phyloP scores from a whole-genome alignment of 73 alveolate species.

The Paramecium sexaurelia region DNA sequence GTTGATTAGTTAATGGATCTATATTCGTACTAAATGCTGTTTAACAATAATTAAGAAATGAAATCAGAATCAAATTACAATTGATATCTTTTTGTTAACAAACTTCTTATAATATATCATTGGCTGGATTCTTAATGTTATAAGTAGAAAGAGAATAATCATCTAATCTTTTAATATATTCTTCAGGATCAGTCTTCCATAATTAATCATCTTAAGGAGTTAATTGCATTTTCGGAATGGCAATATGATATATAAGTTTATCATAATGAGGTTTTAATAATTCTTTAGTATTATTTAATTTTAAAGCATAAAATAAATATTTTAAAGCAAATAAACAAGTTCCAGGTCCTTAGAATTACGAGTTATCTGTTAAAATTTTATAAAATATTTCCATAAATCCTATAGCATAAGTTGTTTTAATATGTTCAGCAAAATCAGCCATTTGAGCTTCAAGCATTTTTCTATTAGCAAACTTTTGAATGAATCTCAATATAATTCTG shows the following conservation, averaged over 20 bases:
- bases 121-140: constrained; percentile 63
- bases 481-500: constrained; percentile 70
- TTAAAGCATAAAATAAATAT: constrained; percentile 63
- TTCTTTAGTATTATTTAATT: constrained; percentile 37
- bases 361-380: constrained; percentile 45
- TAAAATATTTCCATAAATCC: constrained; percentile 67
- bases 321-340: constrained; percentile 72
- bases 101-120: constrained; percentile 45
- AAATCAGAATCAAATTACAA: constrained; percentile 11
- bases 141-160: constrained; percentile 68
- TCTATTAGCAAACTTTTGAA: constrained; percentile 71
- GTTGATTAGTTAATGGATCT: constrained; percentile 62
- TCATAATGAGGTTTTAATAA: constrained; percentile 72
- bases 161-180: constrained; percentile 77
- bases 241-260: constrained; percentile 69
- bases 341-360: constrained; percentile 70
- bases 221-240: constrained; percentile 71
- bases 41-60: constrained; percentile 12
- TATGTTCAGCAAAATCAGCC: constrained; percentile 59
- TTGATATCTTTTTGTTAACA: constrained; percentile 48
- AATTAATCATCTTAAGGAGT: constrained; percentile 74
- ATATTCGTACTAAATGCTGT: constrained; percentile 20
- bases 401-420: constrained; percentile 66
- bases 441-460: constrained; percentile 63
- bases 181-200: constrained; percentile 79